Base-by-base conservation (phyloP, 2,329 filamentous ascomycete species). In the Epichloe amarillans region DNA sequence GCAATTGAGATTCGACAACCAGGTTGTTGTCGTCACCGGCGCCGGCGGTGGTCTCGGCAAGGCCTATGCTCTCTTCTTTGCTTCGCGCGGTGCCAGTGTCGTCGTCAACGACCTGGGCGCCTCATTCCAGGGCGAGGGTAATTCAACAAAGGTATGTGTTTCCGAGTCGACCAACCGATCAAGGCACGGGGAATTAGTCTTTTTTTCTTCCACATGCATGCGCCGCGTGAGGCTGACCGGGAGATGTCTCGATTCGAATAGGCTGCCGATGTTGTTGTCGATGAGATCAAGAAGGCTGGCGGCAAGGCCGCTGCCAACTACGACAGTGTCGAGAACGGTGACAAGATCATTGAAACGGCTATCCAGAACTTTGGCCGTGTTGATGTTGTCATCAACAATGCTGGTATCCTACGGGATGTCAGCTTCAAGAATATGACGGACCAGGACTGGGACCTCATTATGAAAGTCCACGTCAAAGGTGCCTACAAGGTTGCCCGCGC, bases 381-480 rank as follows among this genome's bases (percentile, higher is more conserved):
- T 69, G 91, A 98, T 68, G 75, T 98, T 57, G 83, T 98, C 61
- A 84, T 98, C 72, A 98, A 98, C 79, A 98, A 97, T 66, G 93
- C 93, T 54, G 91, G 93, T 64, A 97, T 97, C 64, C 77, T 95
- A 54, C 85, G 91, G 54, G 90, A 97, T 72, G 69, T 97, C 65
- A 91, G 87, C 77, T 97, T 98, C 76, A 95, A 95, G 80, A 97
- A 97, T 73, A 94, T 97, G 80, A 93, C 85, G 69, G 93, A 98
- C 68, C 72, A 85, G 65, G 93, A 98, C 69, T 98, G 93, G 93
- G 91, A 98, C 66, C 73, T 96, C 59, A 86, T 96, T 66, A 87
- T 91, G 70, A 84, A 82, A 66, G 91, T 97, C 52, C 91, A 98
- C 70, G 83, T 96, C 61, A 86, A 82, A 65, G 93, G 93, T 60